Percentiles rank a stretch among this genome's conserved stretches.
Conservation (phyloP, 352 stramenopile species). For the Phytopythium delawarense region DNA sequence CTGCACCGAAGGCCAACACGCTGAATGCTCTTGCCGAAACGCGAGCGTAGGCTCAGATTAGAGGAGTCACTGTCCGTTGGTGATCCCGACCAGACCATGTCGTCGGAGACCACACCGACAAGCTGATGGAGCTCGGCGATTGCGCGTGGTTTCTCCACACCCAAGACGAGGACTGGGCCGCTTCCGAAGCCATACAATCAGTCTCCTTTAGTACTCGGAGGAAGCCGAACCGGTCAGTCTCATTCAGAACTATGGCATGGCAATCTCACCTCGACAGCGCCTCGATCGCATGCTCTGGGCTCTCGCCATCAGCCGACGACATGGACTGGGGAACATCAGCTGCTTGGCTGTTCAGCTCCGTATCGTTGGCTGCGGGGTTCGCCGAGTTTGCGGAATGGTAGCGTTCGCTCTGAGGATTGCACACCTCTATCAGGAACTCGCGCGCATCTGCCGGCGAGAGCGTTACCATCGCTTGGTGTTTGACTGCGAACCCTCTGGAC, state of each 20-base stretch:
- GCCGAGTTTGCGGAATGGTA: conserved; percentile 3
- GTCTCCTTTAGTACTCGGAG: neutral
- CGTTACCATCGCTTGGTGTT: conserved; percentile 39
- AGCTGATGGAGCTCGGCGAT: conserved; percentile 50
- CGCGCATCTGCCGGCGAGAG: conserved; percentile 31
- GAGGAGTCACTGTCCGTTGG: neutral
- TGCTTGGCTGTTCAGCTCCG: neutral
- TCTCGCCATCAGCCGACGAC: conserved; percentile 9
- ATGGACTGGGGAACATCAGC: neutral
- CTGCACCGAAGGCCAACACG: conserved; percentile 44
- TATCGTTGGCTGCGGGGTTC: neutral
- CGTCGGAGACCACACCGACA: conserved; percentile 27
- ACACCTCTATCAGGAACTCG: conserved; percentile 35
- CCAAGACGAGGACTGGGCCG: conserved; percentile 43
- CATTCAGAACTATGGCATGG: neutral
- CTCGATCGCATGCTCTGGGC: conserved; percentile 21
- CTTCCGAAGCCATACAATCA: neutral
- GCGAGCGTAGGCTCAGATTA: conserved; percentile 27
- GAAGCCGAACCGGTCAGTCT: neutral
- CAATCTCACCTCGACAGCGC: conserved; percentile 9
- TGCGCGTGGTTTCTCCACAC: conserved; percentile 39
- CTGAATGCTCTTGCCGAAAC: conserved; percentile 27
- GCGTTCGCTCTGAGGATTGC: conserved; percentile 26
- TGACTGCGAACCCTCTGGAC: conserved; percentile 36
- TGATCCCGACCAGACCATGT: neutral